These are phyloP conservation scores for Boeremia lycopersici DNA, from an alignment of 2,329 filamentous ascomycete species.

Conservation along the genomic window DNA sequence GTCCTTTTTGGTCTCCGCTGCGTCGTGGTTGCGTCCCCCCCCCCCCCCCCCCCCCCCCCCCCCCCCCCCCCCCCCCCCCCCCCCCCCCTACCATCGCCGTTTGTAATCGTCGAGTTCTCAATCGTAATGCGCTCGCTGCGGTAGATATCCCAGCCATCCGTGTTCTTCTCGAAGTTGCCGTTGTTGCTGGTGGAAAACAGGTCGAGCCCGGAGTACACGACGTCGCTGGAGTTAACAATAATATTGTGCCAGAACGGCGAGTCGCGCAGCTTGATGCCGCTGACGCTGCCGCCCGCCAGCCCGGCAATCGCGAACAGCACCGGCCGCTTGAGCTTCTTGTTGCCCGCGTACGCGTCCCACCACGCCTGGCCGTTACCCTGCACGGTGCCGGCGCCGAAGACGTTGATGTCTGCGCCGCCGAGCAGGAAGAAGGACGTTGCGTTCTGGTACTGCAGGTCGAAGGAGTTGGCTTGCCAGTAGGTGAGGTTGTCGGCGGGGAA, in stretches of 20 bases:
- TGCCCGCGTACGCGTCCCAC: slow-evolving; percentile 14
- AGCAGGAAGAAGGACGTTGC: slow-evolving; percentile 67
- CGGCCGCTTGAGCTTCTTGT: slow-evolving; percentile 16
- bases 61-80: too few relatives aligned
- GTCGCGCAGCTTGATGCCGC: slow-evolving; percentile 10
- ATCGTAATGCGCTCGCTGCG: slow-evolving; percentile 64
- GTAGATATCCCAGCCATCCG: slow-evolving; percentile 61
- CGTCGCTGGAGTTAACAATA: slow-evolving; percentile 54
- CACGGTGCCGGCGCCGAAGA: slow-evolving; percentile 61
- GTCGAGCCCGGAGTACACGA: slow-evolving; percentile 35
- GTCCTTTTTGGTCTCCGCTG: too few relatives aligned
- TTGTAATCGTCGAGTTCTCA: slow-evolving; percentile 65
- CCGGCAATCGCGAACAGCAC: slow-evolving; percentile 12
- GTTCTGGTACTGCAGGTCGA: slow-evolving; percentile 59
- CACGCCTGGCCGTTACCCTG: slow-evolving; percentile 66
- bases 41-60: too few relatives aligned
- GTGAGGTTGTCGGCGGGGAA: slow-evolving; percentile 12
- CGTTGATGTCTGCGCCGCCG: slow-evolving; percentile 65
- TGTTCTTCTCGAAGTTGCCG: slow-evolving; percentile 24
- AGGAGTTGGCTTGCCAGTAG: slow-evolving; percentile 19
- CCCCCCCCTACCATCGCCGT: too few relatives aligned
- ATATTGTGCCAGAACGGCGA: slow-evolving; percentile 49
- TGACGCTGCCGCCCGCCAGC: slow-evolving; percentile 12
- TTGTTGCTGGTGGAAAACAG: slow-evolving; percentile 20
- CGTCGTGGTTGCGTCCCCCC: too few relatives aligned